A percentile compares a stretch with the other conserved stretches of the same genome.
These are phyloP conservation scores for Ascochyta rabiei DNA, from an alignment of 2,329 filamentous ascomycete species.

Conservation along the genomic window DNA sequence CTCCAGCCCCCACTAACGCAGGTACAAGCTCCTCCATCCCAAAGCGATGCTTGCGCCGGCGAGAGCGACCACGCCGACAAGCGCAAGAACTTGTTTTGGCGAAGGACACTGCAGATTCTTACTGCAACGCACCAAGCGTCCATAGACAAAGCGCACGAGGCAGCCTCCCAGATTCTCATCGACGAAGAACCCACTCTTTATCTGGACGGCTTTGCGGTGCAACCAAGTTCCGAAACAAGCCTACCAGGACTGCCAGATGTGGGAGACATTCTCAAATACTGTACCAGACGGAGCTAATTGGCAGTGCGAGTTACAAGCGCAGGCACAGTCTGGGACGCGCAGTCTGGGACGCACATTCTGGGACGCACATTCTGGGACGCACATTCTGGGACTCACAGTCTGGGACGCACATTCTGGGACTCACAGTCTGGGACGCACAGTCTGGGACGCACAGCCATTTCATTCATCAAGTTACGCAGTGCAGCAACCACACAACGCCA, in stretches of 20 bases:
- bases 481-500: not conserved
- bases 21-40: conserved; percentile 42
- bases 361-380: too few relatives aligned
- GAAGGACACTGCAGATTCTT: conserved; percentile 34
- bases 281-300: not conserved
- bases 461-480: not conserved
- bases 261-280: conserved; percentile 8
- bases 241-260: conserved; percentile 11
- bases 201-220: conserved; percentile 3
- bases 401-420: too few relatives aligned
- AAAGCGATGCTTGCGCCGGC: conserved; percentile 44
- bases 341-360: not conserved
- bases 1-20: conserved; percentile 42
- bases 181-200: conserved; percentile 1
- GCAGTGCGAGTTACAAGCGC: conserved; percentile 5
- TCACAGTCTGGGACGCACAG: too few relatives aligned
- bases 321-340: not conserved
- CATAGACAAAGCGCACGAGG: conserved; percentile 27
- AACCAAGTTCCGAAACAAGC: conserved; percentile 7
- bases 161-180: conserved; percentile 8
- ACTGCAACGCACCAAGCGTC: conserved; percentile 38
- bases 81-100: conserved; percentile 20
- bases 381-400: too few relatives aligned
- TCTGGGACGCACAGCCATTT: not conserved
- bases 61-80: conserved; percentile 7